Evolutionary conservation across 306 rosid species (phyloP).

Genomic region (Arachis hypogaea): DNA sequence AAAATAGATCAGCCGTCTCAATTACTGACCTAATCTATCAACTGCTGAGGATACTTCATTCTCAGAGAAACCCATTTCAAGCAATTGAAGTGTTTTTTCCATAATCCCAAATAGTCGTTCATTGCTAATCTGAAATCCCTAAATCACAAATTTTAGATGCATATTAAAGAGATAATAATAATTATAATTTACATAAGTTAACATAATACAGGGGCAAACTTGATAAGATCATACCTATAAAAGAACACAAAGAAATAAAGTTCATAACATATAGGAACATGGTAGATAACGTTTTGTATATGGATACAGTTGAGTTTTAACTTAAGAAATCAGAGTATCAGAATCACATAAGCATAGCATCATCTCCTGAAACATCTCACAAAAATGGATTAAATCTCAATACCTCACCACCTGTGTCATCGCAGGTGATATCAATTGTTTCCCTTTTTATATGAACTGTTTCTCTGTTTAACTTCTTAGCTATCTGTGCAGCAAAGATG

Average conservation of each 20-base stretch:
- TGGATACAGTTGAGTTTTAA: constrained; percentile 3
- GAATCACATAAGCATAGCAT: constrained; percentile 20
- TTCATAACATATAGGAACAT: constrained; percentile 5
- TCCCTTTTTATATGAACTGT: constrained; percentile 50
- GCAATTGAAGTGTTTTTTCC: constrained; percentile 84
- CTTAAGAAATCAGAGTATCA: constrained; percentile 11
- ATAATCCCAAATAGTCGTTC: constrained; percentile 84
- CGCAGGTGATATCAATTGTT: constrained; percentile 47
- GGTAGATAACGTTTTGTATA: constrained; percentile 16
- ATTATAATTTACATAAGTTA: neutral
- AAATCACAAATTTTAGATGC: constrained; percentile 27
- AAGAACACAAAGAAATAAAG: neutral
- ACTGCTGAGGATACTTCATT: constrained; percentile 82
- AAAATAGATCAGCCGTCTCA: constrained; percentile 28
- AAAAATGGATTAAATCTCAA: constrained; percentile 38
- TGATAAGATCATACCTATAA: constrained; percentile 7
- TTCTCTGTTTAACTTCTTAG: constrained; percentile 63
- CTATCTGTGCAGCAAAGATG: constrained; percentile 82
- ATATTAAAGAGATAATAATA: neutral
- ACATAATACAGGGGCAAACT: neutral
- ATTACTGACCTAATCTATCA: constrained; percentile 75
- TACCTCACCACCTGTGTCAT: constrained; percentile 66
- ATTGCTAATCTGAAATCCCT: constrained; percentile 52
- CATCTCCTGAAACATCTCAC: constrained; percentile 23
- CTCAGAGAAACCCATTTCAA: constrained; percentile 97